Conservation (phyloP, 441 rosid genomes). For the Brassica balearica region DNA sequence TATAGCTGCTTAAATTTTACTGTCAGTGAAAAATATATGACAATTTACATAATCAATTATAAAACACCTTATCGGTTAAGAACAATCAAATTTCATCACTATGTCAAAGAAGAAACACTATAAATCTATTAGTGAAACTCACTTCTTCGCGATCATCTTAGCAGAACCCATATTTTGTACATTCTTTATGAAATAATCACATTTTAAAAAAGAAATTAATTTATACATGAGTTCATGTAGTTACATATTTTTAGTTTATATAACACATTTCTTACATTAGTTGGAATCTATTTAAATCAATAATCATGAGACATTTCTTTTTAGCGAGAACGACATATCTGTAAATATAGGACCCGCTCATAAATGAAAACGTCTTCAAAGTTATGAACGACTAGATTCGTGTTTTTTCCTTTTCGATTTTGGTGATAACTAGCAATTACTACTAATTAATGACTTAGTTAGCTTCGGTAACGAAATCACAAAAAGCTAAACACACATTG, state of each 20-base stretch:
- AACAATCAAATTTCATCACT: background rate
- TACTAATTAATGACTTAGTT: background rate
- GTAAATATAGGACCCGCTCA: slow-evolving; percentile 36
- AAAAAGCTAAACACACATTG: background rate
- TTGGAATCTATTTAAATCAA: background rate
- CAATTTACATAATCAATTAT: background rate
- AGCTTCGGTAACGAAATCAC: background rate
- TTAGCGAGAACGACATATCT: slow-evolving; percentile 13
- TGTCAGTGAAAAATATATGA: background rate
- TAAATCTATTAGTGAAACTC: background rate
- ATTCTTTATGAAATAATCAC: background rate
- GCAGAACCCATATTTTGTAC: background rate
- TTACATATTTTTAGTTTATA: background rate
- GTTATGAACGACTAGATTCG: slow-evolving; percentile 22
- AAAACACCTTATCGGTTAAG: background rate
- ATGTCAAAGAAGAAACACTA: background rate
- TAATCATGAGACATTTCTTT: background rate
- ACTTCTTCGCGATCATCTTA: no score
- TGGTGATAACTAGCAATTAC: background rate
- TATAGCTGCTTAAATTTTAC: background rate
- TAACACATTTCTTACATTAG: slow-evolving; percentile 11
- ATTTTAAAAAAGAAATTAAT: background rate
- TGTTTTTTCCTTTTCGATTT: background rate
- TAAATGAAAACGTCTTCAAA: slow-evolving; percentile 31
- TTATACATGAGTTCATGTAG: background rate